phyloP scores from a whole-genome alignment of 179 eudicot genomes.

The Kewa caespitosa region DNA sequence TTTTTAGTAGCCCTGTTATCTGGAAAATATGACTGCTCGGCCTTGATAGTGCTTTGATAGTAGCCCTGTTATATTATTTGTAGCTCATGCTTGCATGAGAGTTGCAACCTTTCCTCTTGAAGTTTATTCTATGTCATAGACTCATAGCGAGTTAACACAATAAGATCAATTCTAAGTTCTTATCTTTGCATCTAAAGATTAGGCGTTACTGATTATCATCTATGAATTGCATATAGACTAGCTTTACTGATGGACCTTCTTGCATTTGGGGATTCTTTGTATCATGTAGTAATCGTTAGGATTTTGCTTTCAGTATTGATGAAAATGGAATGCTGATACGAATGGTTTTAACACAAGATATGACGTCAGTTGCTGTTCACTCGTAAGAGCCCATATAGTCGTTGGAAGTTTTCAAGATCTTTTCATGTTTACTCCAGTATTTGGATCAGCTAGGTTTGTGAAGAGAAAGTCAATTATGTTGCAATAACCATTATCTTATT shows the following conservation, averaged over 20 bases:
- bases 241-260: not conserved
- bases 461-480: not conserved
- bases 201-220: not conserved
- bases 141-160: not conserved
- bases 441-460: not conserved
- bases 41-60: conserved; percentile 15
- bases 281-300: not conserved
- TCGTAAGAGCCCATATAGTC: not conserved
- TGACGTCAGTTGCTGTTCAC: not conserved
- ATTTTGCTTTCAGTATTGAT: conserved; percentile 2
- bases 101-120: not conserved
- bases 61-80: conserved; percentile 8
- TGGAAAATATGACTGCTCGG: conserved; percentile 12
- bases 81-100: conserved; percentile 4
- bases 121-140: not conserved
- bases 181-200: not conserved
- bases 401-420: not conserved
- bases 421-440: not conserved
- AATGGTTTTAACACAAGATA: not conserved
- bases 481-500: too few relatives aligned
- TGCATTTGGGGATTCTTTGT: not conserved
- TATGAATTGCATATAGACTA: not conserved
- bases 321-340: not conserved
- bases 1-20: conserved; percentile 10
- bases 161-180: not conserved